A percentile compares a stretch with the other conserved stretches of the same genome.
Conservation (phyloP, 768 basidiomycete genomes). For the Macrolepiota fuliginosa region DNA sequence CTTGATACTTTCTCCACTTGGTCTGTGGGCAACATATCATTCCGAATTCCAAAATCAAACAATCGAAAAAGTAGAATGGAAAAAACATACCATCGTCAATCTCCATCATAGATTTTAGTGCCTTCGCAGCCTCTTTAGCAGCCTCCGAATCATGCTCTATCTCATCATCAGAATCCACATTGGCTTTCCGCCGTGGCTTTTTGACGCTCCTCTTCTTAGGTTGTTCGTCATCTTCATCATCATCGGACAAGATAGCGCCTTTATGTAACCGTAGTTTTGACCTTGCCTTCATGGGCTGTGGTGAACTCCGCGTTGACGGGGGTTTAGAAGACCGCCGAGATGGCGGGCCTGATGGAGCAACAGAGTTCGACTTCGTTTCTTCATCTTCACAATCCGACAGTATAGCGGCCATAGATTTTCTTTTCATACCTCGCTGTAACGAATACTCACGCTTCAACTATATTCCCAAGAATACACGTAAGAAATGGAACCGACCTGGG, state of each 20-base stretch:
- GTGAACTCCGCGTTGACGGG: constrained; percentile 5
- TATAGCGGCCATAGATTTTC: constrained; percentile 37
- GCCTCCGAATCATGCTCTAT: constrained; percentile 31
- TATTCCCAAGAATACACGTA: constrained; percentile 1
- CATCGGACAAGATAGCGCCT: constrained; percentile 56
- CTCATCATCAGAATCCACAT: constrained; percentile 24
- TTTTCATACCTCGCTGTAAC: constrained; percentile 36
- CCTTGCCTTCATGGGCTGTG: constrained; percentile 13
- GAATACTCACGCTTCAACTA: not conserved
- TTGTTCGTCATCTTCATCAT: constrained; percentile 53
- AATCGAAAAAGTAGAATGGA: not conserved
- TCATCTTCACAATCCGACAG: constrained; percentile 26
- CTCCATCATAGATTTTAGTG: constrained; percentile 67
- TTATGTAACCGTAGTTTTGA: constrained; percentile 39
- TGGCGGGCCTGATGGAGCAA: constrained; percentile 14
- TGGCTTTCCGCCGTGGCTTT: constrained; percentile 31
- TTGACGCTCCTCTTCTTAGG: constrained; percentile 25
- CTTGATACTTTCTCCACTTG: constrained; percentile 29
- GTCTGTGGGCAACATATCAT: constrained; percentile 22
- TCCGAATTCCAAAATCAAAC: not conserved
- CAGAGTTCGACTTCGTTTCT: constrained; percentile 16
- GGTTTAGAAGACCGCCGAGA: constrained; percentile 16
- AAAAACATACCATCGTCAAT: constrained; percentile 61
- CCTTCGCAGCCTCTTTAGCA: constrained; percentile 34
- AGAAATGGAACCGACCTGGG: constrained; percentile 5